Evolutionary conservation across 805 yeast genomes (phyloP), one percentile per base, ranked within the genome.

Genomic region (Schwanniomyces yamadae): DNA sequence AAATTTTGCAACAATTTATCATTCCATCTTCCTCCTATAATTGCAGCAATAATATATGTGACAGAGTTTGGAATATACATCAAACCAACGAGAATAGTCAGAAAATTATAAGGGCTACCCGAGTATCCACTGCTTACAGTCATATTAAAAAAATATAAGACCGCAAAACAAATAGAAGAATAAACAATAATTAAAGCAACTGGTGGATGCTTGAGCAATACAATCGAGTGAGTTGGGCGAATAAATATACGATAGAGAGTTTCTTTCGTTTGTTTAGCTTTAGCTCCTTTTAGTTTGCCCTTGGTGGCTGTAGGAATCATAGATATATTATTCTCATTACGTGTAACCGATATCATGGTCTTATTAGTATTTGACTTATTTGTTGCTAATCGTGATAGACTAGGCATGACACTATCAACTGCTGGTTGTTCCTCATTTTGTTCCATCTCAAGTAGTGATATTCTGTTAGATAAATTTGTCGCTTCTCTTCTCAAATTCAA

Each of bases 31-130:
- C 96, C 96, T 23, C 95, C 95, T 42, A 75, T 67, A n/a, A 88
- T 61, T 0, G 91, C 81, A 0, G 95, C 91, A 31, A 82, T 46
- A 23, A 87, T 59, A 52, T 86, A 87, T 0, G 90, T 77, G 17
- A 85, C 75, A 0, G 95, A 85, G 56, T 87, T 87, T 23, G 96
- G 95, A 22, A 87, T 78, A 61, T 85, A 87, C 37, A 84, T 70
- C 18, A 87, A 66, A 22, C 96, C 96, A 32, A 82, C 73, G 37
- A 80, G 69, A 32, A 85, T 59, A 0, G 84, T 60, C 22, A 67
- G 62, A 67, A 83, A 88, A 49, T 78, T 76, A 57, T 87, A 87
- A 3, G 96, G 96, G 0, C 63, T 57, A 14, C 71, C 50, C 0
- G 84, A 63, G 57, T 79, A 87, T 34, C 69, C 71, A 49, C 75